Conservation (phyloP, 495 filamentous ascomycete species). For the Aspergillus sclerotioniger region DNA sequence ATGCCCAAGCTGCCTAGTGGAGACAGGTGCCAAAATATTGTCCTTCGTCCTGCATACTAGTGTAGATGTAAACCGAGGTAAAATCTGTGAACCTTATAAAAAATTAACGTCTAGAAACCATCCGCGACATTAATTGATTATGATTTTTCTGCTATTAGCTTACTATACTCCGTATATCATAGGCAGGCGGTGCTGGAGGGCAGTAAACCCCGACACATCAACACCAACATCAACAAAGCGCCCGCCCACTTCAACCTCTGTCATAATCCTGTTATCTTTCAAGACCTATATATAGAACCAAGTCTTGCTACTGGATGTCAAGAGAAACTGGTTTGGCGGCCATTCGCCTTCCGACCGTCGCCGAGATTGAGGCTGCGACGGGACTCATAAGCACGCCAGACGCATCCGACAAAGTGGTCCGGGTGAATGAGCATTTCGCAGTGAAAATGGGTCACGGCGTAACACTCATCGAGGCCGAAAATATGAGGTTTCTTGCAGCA, state of each 20-base stretch:
- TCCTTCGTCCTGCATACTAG: no score
- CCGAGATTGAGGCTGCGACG: slow-evolving; percentile 20
- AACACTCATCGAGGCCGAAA: slow-evolving; percentile 20
- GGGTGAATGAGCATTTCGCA: slow-evolving; percentile 18
- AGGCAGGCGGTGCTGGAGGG: no score
- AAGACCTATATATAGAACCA: neutral
- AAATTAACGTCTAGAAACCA: no score
- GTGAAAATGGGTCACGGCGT: slow-evolving; percentile 20
- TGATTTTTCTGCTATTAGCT: no score
- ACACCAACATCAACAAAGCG: neutral
- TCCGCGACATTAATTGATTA: no score
- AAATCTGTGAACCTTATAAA: no score
- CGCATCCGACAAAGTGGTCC: slow-evolving; percentile 19
- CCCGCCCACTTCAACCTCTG: neutral
- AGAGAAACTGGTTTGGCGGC: neutral
- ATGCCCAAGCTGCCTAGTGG: no score
- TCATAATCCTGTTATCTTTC: neutral
- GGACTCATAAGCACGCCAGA: slow-evolving; percentile 15
- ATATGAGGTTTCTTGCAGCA: slow-evolving; percentile 21
- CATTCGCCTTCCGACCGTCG: slow-evolving; percentile 15
- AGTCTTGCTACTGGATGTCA: neutral
- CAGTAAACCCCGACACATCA: neutral
- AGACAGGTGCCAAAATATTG: no score
- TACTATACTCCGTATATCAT: no score
- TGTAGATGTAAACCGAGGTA: no score